Percentiles rank a stretch among this genome's conserved stretches.
These are phyloP conservation scores for Zymoseptoria tritici DNA, from an alignment of 2,329 filamentous ascomycete genomes.

Conservation along the genomic window DNA sequence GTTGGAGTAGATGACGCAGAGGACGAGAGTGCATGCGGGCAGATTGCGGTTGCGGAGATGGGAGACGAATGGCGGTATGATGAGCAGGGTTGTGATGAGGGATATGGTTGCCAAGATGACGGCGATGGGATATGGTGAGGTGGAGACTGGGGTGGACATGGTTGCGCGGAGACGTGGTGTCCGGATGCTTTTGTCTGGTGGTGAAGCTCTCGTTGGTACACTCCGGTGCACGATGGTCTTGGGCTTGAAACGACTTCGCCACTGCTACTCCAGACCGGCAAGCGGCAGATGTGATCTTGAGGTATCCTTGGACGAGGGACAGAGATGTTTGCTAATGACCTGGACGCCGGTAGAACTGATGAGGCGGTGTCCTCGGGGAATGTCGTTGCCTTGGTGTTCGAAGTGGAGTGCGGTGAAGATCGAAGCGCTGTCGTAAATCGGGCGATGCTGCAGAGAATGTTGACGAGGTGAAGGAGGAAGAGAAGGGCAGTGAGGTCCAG, in stretches of 20 bases:
- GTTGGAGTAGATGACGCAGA: conserved; percentile 51
- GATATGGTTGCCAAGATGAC: conserved; percentile 44
- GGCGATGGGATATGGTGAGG: conserved; percentile 26
- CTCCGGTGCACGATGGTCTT: too few species aligned
- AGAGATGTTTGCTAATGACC: too few species aligned
- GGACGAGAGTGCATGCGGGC: conserved; percentile 49
- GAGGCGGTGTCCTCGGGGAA: not conserved
- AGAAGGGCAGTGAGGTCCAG: not conserved
- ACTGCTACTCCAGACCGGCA: too few species aligned
- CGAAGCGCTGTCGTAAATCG: not conserved
- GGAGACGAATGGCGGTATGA: conserved; percentile 51
- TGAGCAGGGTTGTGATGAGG: conserved; percentile 44
- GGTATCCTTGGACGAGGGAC: too few species aligned
- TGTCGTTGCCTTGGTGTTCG: not conserved
- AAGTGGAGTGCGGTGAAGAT: not conserved
- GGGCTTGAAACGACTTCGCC: too few species aligned
- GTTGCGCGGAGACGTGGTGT: not conserved
- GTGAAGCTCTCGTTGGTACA: not conserved
- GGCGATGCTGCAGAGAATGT: not conserved
- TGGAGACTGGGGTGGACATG: not conserved
- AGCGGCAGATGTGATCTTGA: too few species aligned
- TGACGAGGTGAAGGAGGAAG: not conserved
- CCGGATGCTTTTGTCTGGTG: not conserved
- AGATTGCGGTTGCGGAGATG: conserved; percentile 56
- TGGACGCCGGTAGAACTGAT: too few species aligned